Conservation (phyloP, 805 yeast species). For the Candida sanyiensis region DNA sequence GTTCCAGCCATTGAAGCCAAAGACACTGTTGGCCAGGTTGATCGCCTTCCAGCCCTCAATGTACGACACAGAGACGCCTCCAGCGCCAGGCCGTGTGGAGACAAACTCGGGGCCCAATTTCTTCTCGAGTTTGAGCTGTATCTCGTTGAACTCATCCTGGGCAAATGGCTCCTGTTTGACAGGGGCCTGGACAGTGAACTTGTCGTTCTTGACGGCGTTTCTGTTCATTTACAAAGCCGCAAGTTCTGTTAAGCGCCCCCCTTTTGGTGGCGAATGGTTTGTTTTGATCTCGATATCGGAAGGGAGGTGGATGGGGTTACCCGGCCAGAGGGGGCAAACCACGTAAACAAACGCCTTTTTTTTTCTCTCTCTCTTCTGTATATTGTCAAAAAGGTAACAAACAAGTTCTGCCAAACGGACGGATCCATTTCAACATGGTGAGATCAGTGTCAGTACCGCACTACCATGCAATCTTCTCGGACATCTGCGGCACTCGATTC, state of each 20-base stretch:
- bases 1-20: slow-evolving; percentile 82
- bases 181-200: neutral
- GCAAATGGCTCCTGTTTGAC: slow-evolving; percentile 20
- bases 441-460: slow-evolving; percentile 21
- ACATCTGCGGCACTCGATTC: slow-evolving; percentile 35
- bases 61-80: slow-evolving; percentile 62
- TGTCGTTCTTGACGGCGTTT: slow-evolving; percentile 7
- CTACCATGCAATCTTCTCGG: slow-evolving; percentile 35
- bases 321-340: neutral
- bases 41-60: slow-evolving; percentile 83
- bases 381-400: no score
- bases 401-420: no score
- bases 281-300: neutral
- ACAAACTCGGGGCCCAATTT: slow-evolving; percentile 74
- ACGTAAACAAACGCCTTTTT: neutral
- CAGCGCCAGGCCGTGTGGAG: slow-evolving; percentile 70
- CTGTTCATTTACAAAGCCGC: slow-evolving; percentile 4
- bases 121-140: slow-evolving; percentile 35
- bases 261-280: neutral
- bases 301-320: neutral
- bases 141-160: slow-evolving; percentile 21
- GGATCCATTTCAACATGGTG: neutral
- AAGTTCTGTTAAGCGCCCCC: neutral
- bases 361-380: no score
- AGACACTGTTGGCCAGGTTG: slow-evolving; percentile 71